Evolutionary conservation across 306 rosid genomes (phyloP), one percentile per base, ranked within the genome.

Genomic region (Casuarina cunninghamiana): DNA sequence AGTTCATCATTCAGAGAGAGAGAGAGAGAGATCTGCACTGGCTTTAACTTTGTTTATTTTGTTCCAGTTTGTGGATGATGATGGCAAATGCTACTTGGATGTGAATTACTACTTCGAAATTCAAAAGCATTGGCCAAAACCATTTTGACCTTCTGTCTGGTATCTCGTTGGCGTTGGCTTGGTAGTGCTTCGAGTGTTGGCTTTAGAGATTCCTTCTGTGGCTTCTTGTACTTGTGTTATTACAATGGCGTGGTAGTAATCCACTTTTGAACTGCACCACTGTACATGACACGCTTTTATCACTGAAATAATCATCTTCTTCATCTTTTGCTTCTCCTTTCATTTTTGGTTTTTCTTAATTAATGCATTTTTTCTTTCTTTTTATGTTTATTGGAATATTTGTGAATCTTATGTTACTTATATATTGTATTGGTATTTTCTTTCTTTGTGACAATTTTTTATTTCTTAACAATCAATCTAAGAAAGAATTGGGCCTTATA

Each of bases 41-140:
- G 35, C 32, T 57, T 58, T 62, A 35, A 77, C 66, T 75, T 48
- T 55, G 42, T 62, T 62, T 43, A 8, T 50, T 45, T 71, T 71
- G 16, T 79, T 76, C 32, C 89, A 93, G 98, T 93, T 91, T 83
- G 86, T 90, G 82, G 98, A 93, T 86, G 98, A 93, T 78, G 98
- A 93, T 89, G 85, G 90, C 53, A 91, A 90, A 81, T 91, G 97
- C 89, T 87, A 88, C 79, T 82, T 93, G 93, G 97, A 93, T 70
- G 78, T 82, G 7, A 86, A 80, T 65, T 93, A 93, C 88, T 75
- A 83, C 84, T 93, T 93, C 77, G 98, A 93, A 69, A 93, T 93
- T 78, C 93, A 83, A 83, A 93, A 90, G 92, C 87, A 83, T 49
- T 93, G 97, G 98, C 84, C 96, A 74, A 72, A 79, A 72, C 50